Evolutionary conservation across 495 filamentous ascomycete genomes (phyloP).

Genomic region (Echria macrotheca): DNA sequence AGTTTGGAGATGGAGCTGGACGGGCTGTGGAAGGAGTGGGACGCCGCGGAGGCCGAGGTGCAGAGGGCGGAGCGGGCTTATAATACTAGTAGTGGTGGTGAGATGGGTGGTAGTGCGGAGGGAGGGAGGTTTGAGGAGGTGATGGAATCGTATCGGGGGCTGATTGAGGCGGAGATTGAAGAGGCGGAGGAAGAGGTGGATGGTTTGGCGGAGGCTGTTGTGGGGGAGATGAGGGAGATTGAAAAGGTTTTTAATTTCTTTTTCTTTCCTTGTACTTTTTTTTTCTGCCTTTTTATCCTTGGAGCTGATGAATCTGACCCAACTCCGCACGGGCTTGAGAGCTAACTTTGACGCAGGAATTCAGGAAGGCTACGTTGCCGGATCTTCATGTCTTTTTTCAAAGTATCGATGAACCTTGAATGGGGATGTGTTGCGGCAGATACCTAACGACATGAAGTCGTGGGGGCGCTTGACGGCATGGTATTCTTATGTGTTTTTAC

Average conservation of each 20-base stretch:
- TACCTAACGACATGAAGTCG: no score
- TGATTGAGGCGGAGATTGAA: conserved; percentile 14
- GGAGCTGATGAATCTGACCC: no score
- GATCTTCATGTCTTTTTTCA: conserved; percentile 17
- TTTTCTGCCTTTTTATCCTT: no score
- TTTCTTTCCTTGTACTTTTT: no score
- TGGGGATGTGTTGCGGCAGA: background rate
- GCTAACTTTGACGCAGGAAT: conserved; percentile 16
- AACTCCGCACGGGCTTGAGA: no score
- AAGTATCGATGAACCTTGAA: conserved; percentile 20
- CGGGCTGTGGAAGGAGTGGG: conserved; percentile 15
- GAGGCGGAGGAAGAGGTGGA: conserved; percentile 12
- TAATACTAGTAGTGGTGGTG: background rate
- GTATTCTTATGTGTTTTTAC: background rate
- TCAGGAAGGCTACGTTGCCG: conserved; percentile 14
- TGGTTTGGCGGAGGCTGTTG: conserved; percentile 12
- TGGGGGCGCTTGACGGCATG: background rate
- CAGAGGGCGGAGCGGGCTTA: conserved; percentile 17
- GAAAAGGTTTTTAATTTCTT: conserved; percentile 23
- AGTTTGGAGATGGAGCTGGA: conserved; percentile 20
- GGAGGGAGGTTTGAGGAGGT: background rate
- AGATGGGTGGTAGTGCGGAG: background rate
- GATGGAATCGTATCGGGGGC: conserved; percentile 8
- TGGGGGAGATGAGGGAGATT: conserved; percentile 14
- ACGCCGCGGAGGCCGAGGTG: conserved; percentile 23